These are phyloP conservation scores for Nowakowskiella sp. DNA, from an alignment of 192 early-diverging fungal species.

Conservation along the genomic window DNA sequence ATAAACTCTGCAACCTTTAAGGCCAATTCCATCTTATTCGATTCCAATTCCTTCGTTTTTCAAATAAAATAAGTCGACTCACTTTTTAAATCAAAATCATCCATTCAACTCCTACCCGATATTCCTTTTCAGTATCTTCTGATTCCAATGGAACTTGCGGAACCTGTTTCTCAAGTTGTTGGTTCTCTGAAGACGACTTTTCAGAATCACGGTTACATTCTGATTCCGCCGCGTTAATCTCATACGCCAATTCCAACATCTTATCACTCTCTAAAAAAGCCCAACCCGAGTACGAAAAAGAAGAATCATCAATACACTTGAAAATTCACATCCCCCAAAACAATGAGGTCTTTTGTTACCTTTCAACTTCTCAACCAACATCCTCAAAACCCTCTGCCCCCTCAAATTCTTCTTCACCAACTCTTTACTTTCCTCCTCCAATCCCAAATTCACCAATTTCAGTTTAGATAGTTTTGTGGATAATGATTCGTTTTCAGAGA, in stretches of 20 bases:
- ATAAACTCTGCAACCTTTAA: too few species aligned
- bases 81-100: not conserved
- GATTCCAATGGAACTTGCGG: not conserved
- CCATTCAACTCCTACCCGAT: not conserved
- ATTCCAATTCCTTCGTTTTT: not conserved
- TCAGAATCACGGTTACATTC: not conserved
- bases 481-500: constrained; percentile 46
- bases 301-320: not conserved
- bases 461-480: constrained; percentile 33
- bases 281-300: constrained; percentile 2
- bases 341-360: constrained; percentile 20
- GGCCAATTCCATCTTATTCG: too few species aligned
- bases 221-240: constrained; percentile 9
- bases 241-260: constrained; percentile 47
- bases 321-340: too few species aligned
- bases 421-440: constrained; percentile 42
- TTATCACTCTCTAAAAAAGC: constrained; percentile 36
- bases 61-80: not conserved
- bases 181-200: not conserved
- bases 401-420: constrained; percentile 49
- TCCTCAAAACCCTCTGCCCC: constrained; percentile 46
- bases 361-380: constrained; percentile 49
- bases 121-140: constrained; percentile 6
- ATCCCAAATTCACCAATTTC: constrained; percentile 31
- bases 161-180: constrained; percentile 1